Percentiles rank a stretch among this genome's conserved stretches.
Conservation (phyloP, 2,329 filamentous ascomycete species). For the Neopestalotiopsis rosae region DNA sequence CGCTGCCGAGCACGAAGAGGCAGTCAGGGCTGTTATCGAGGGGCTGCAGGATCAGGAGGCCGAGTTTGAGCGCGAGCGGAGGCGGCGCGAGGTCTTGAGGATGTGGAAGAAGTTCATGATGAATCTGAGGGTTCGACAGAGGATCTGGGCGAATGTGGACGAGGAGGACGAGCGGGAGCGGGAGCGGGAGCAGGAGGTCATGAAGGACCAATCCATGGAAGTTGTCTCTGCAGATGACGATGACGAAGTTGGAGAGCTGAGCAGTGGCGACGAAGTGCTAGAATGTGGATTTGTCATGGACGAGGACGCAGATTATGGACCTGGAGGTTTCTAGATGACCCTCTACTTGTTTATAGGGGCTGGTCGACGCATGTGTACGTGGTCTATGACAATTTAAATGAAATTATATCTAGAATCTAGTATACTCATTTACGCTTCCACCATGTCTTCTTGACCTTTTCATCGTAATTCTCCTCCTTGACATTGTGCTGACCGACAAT, state of each 20-base stretch:
- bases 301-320: slow-evolving; percentile 32
- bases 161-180: slow-evolving; percentile 50
- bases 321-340: neutral
- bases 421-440: slow-evolving; percentile 16
- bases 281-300: slow-evolving; percentile 50
- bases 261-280: slow-evolving; percentile 43
- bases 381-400: no score
- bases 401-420: neutral
- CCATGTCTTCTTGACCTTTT: slow-evolving; percentile 15
- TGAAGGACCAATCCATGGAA: slow-evolving; percentile 41
- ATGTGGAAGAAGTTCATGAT: slow-evolving; percentile 81
- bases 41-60: slow-evolving; percentile 71
- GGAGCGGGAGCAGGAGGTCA: slow-evolving; percentile 33
- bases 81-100: slow-evolving; percentile 64
- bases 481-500: slow-evolving; percentile 85
- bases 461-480: slow-evolving; percentile 70
- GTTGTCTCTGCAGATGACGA: slow-evolving; percentile 29
- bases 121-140: slow-evolving; percentile 76
- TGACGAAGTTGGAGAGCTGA: slow-evolving; percentile 29
- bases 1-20: slow-evolving; percentile 73
- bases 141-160: slow-evolving; percentile 67
- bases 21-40: slow-evolving; percentile 70
- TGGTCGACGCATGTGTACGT: no score
- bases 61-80: slow-evolving; percentile 67
- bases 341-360: slow-evolving; percentile 5